Conservation (phyloP, 257 asterid species). For the Ilex asprella region DNA sequence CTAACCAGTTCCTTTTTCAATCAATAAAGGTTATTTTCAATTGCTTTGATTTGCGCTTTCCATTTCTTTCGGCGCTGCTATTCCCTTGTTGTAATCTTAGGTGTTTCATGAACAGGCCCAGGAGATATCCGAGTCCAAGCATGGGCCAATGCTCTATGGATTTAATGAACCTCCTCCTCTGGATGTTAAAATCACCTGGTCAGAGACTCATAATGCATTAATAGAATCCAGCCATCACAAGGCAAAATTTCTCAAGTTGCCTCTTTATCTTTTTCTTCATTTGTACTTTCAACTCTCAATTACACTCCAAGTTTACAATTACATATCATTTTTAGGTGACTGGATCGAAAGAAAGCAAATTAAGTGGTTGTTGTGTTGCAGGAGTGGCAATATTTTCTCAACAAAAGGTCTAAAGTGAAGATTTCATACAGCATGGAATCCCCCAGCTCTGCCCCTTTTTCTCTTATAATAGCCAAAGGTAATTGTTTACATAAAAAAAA, state of each 20-base stretch:
- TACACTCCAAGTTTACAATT: background rate
- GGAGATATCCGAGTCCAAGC: background rate
- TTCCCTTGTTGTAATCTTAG: background rate
- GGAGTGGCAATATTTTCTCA: background rate
- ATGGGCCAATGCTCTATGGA: background rate
- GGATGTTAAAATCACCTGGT: background rate
- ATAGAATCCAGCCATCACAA: background rate
- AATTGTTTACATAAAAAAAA: no score
- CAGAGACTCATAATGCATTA: background rate
- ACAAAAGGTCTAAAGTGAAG: background rate
- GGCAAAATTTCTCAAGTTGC: background rate
- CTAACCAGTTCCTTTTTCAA: background rate
- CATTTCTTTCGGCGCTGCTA: background rate
- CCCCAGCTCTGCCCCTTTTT: background rate
- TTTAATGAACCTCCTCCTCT: background rate
- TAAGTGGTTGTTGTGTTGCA: background rate
- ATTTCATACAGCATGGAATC: background rate
- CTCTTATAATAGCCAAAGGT: background rate
- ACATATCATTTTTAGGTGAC: background rate
- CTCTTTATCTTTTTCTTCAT: background rate
- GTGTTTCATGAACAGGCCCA: background rate
- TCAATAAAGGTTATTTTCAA: background rate
- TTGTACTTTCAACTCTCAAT: background rate
- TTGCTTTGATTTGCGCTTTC: background rate
- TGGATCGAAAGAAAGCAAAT: background rate